phyloP scores from a whole-genome alignment of 2,329 filamentous ascomycete genomes.

The Thelonectria olida region DNA sequence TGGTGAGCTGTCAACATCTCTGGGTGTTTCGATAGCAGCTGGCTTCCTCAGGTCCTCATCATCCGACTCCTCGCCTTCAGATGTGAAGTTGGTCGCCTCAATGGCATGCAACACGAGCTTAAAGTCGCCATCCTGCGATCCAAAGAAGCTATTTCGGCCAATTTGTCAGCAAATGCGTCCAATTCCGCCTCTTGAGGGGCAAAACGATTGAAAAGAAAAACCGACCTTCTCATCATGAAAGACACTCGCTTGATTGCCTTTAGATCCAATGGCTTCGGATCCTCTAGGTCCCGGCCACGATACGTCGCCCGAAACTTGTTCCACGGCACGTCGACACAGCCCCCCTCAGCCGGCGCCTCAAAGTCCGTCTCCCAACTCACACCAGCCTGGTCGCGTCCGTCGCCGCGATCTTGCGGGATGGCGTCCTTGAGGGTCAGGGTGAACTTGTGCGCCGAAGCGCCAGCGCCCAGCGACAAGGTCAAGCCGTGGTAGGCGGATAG shows the following conservation, averaged over 20 bases:
- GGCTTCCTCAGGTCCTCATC: constrained; percentile 38
- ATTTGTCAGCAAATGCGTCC: constrained; percentile 32
- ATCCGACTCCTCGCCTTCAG: constrained; percentile 17
- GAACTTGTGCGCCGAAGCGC: constrained; percentile 72
- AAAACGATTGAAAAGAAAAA: neutral
- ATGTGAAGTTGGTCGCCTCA: constrained; percentile 34
- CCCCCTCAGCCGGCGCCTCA: constrained; percentile 40
- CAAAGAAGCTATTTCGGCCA: constrained; percentile 72
- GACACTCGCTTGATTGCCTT: constrained; percentile 72
- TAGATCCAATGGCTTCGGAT: constrained; percentile 67
- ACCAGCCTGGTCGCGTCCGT: constrained; percentile 76
- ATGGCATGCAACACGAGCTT: constrained; percentile 44
- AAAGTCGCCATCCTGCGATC: constrained; percentile 75
- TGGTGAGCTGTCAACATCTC: constrained; percentile 6
- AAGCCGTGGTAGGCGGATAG: constrained; percentile 71
- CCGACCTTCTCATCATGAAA: constrained; percentile 84
- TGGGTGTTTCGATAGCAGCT: neutral
- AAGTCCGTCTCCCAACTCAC: constrained; percentile 82
- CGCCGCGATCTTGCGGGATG: constrained; percentile 64
- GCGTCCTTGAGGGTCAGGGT: constrained; percentile 80
- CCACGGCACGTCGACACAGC: constrained; percentile 69
- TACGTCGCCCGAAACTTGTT: constrained; percentile 75
- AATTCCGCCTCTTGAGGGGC: neutral
- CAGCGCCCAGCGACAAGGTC: constrained; percentile 58
- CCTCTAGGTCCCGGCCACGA: constrained; percentile 70